phyloP scores from a whole-genome alignment of 306 rosid genomes.

The Rosa persica region DNA sequence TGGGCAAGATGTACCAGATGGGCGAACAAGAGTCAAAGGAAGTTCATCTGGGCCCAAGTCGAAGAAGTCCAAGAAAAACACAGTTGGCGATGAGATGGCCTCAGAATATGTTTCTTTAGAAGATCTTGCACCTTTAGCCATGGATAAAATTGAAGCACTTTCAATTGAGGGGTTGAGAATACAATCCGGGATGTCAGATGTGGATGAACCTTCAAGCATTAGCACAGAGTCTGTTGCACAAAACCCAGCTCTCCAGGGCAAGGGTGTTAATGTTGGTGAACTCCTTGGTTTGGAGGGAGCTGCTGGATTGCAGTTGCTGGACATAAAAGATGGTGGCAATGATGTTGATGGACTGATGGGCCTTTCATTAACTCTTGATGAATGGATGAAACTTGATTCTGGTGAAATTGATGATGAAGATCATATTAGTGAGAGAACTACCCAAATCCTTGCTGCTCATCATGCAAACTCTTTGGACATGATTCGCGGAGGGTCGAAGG shows the following conservation, averaged over 20 bases:
- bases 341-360: slow-evolving; percentile 77
- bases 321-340: slow-evolving; percentile 46
- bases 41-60: slow-evolving; percentile 38
- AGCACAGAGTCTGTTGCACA: slow-evolving; percentile 52
- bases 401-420: slow-evolving; percentile 83
- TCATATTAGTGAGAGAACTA: slow-evolving; percentile 73
- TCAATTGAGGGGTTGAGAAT: slow-evolving; percentile 89
- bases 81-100: slow-evolving; percentile 40
- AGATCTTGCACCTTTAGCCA: slow-evolving; percentile 90
- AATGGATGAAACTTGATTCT: slow-evolving; percentile 91
- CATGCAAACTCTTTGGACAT: slow-evolving; percentile 74
- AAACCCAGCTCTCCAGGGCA: slow-evolving; percentile 60
- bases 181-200: slow-evolving; percentile 81
- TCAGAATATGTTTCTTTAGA: slow-evolving; percentile 70
- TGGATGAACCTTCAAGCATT: slow-evolving; percentile 78
- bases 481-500: slow-evolving; percentile 50
- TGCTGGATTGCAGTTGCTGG: slow-evolving; percentile 73
- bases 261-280: slow-evolving; percentile 49
- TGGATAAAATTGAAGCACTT: slow-evolving; percentile 92
- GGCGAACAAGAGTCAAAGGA: slow-evolving; percentile 35
- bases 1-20: slow-evolving; percentile 32
- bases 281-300: slow-evolving; percentile 74
- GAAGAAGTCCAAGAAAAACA: slow-evolving; percentile 33
- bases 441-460: slow-evolving; percentile 84
- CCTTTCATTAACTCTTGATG: slow-evolving; percentile 80